A percentile compares a stretch with the other conserved stretches of the same genome.
These are phyloP conservation scores for Rhizopogon salebrosus DNA, from an alignment of 768 basidiomycete species.

Conservation along the genomic window DNA sequence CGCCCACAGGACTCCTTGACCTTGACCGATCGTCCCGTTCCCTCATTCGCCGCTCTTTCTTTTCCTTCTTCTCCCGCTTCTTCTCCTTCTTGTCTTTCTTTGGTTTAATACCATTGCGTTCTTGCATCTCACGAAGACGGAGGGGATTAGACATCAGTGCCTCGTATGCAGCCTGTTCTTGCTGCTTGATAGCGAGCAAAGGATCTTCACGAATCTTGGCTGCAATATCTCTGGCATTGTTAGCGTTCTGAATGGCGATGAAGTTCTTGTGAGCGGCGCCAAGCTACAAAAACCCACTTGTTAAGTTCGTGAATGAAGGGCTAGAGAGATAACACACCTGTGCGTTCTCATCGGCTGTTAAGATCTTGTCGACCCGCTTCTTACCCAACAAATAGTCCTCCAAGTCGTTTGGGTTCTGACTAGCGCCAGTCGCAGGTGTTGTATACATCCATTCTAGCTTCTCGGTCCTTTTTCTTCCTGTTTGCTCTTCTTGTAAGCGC, in stretches of 20 bases:
- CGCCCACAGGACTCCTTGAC: slow-evolving; percentile 27
- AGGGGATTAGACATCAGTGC: slow-evolving; percentile 83
- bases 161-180: slow-evolving; percentile 91
- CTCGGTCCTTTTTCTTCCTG: slow-evolving; percentile 90
- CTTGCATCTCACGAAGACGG: slow-evolving; percentile 75
- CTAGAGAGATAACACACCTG: slow-evolving; percentile 44
- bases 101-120: slow-evolving; percentile 73
- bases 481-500: slow-evolving; percentile 90
- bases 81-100: slow-evolving; percentile 71
- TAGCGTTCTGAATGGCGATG: slow-evolving; percentile 93
- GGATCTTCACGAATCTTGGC: slow-evolving; percentile 97
- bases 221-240: slow-evolving; percentile 80
- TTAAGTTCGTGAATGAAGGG: background rate
- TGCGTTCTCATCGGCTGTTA: slow-evolving; percentile 88
- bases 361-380: slow-evolving; percentile 94
- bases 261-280: slow-evolving; percentile 89
- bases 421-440: slow-evolving; percentile 91
- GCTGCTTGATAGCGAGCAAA: slow-evolving; percentile 94
- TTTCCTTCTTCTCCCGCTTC: slow-evolving; percentile 50
- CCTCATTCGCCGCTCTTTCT: slow-evolving; percentile 23
- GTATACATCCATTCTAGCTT: slow-evolving; percentile 99
- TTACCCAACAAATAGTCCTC: slow-evolving; percentile 97
- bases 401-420: slow-evolving; percentile 81
- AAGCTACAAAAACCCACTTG: slow-evolving; percentile 39
- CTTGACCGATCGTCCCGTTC: slow-evolving; percentile 25